A percentile compares a stretch with the other conserved stretches of the same genome.
Evolutionary conservation across 805 yeast genomes (phyloP).

Genomic region (Metschnikowia noctiluminum): DNA sequence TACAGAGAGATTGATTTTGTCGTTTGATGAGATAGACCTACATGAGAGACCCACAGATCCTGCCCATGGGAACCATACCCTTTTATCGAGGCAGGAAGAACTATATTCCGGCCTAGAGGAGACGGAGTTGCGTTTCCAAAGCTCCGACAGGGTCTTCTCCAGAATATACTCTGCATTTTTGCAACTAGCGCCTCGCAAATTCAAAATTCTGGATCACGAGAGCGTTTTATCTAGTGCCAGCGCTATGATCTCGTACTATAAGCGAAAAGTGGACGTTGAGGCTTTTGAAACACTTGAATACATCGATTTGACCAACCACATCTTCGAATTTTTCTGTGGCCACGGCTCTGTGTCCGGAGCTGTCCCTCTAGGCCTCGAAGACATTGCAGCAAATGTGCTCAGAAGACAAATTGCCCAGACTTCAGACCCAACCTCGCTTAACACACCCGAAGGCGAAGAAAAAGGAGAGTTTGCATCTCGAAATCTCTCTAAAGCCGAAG

Average conservation of each 20-base stretch:
- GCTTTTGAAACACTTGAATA: conserved; percentile 17
- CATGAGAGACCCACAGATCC: no score
- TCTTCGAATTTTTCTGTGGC: conserved; percentile 18
- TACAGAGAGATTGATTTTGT: conserved; percentile 8
- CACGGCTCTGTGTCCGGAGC: conserved; percentile 10
- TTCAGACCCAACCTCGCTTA: no score
- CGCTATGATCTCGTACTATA: conserved; percentile 23
- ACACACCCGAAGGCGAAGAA: neutral
- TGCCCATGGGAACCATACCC: no score
- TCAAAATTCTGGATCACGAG: no score
- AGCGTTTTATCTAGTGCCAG: conserved; percentile 17
- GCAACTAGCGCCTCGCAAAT: conserved; percentile 21
- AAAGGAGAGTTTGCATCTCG: neutral
- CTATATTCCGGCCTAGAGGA: neutral
- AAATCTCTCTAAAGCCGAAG: neutral
- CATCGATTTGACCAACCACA: conserved; percentile 12
- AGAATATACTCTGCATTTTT: conserved; percentile 23
- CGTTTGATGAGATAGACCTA: neutral
- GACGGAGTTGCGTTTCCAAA: conserved; percentile 13
- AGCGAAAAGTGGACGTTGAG: conserved; percentile 21
- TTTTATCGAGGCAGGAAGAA: neutral
- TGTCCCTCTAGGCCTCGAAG: conserved; percentile 14
- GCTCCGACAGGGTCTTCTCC: conserved; percentile 19
- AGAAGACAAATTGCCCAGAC: no score
- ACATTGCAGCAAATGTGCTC: neutral